phyloP scores from a whole-genome alignment of 1,284 basidiomycete species.

The Tilletia horrida region DNA sequence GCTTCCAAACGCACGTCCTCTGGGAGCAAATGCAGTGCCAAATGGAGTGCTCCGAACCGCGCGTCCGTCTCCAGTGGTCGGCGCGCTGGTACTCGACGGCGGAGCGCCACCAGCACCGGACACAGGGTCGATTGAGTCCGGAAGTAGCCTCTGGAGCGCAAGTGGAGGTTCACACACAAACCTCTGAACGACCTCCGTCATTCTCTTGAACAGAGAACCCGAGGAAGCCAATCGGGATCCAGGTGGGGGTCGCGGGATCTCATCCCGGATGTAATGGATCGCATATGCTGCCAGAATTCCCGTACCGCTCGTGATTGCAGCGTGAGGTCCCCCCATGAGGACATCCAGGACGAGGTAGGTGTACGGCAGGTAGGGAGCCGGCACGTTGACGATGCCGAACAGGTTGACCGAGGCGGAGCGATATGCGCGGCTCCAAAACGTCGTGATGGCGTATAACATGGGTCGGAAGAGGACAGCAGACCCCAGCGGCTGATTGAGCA shows the following conservation, averaged over 20 bases:
- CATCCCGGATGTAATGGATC: slow-evolving; percentile 56
- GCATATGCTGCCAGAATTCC: slow-evolving; percentile 71
- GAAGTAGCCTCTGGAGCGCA: slow-evolving; percentile 26
- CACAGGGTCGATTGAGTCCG: slow-evolving; percentile 40
- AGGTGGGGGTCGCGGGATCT: slow-evolving; percentile 25
- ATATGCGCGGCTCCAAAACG: slow-evolving; percentile 14
- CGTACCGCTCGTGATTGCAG: slow-evolving; percentile 64
- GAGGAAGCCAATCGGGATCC: slow-evolving; percentile 31
- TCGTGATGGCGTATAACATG: slow-evolving; percentile 13
- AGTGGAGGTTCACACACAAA: slow-evolving; percentile 17
- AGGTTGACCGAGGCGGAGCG: background rate
- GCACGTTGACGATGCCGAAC: slow-evolving; percentile 9
- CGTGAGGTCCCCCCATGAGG: slow-evolving; percentile 64
- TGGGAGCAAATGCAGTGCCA: slow-evolving; percentile 26
- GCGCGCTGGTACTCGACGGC: slow-evolving; percentile 22
- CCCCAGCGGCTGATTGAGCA: slow-evolving; percentile 66
- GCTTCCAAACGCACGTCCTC: slow-evolving; percentile 22
- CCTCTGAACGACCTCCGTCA: background rate
- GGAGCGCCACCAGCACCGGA: slow-evolving; percentile 17
- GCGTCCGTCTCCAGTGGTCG: slow-evolving; percentile 30
- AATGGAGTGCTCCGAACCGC: slow-evolving; percentile 31
- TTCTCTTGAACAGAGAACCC: slow-evolving; percentile 13
- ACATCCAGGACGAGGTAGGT: slow-evolving; percentile 70
- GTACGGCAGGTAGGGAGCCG: slow-evolving; percentile 55
- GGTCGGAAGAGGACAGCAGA: slow-evolving; percentile 8